phyloP scores from a whole-genome alignment of 2,329 filamentous ascomycete genomes.

The Cladophialophora bantiana region DNA sequence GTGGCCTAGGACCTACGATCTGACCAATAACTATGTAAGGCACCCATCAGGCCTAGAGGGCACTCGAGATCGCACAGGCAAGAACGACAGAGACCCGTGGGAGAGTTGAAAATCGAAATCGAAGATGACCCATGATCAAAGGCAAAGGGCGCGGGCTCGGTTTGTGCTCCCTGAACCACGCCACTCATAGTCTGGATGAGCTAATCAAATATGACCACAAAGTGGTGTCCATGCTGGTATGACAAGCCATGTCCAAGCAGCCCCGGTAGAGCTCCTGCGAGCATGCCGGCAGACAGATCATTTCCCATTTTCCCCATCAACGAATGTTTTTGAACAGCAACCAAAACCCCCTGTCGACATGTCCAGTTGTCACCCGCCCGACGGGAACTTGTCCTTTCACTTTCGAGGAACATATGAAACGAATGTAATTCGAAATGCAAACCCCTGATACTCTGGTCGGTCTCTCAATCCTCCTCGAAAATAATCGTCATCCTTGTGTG shows the following conservation, averaged over 20 bases:
- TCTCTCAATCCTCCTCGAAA: not conserved
- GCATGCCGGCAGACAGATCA: constrained; percentile 10
- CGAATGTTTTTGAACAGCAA: constrained; percentile 8
- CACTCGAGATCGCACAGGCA: not conserved
- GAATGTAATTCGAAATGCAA: not conserved
- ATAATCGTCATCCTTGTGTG: not conserved
- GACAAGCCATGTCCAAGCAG: not conserved
- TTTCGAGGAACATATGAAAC: not conserved
- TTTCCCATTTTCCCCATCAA: not conserved
- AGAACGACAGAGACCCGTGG: not conserved
- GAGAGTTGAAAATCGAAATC: not conserved
- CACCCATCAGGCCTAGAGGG: not conserved
- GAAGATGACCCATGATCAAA: not conserved
- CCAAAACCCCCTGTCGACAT: not conserved
- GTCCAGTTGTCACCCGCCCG: not conserved
- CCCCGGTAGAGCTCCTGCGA: constrained; percentile 4
- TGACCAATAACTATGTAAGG: not conserved
- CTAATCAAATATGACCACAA: constrained; percentile 19
- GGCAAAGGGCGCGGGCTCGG: constrained; percentile 8
- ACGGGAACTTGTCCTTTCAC: not conserved
- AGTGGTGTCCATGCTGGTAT: constrained; percentile 3
- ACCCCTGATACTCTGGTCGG: not conserved
- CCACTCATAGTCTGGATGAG: constrained; percentile 21
- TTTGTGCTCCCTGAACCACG: constrained; percentile 2
- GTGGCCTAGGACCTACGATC: not conserved